Percentiles rank a stretch among this genome's conserved stretches.
phyloP scores from a whole-genome alignment of 768 basidiomycete genomes.

The Suillus alpinus region DNA sequence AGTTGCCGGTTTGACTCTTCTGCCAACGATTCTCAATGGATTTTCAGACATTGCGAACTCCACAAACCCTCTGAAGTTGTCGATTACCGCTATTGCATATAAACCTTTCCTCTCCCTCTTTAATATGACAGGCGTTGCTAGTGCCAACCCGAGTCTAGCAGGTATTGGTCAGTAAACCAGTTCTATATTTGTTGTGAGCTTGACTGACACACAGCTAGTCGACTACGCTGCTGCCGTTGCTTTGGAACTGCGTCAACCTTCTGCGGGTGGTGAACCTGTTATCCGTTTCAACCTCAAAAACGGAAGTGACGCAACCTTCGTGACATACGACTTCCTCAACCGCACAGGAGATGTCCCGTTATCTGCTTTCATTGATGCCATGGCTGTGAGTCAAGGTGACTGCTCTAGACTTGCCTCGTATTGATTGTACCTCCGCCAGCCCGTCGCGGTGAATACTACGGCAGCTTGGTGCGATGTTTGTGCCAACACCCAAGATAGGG shows the following conservation, averaged over 20 bases:
- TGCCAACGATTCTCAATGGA: conserved; percentile 56
- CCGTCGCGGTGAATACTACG: conserved; percentile 48
- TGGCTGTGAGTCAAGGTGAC: conserved; percentile 31
- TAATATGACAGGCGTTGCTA: conserved; percentile 65
- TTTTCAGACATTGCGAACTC: conserved; percentile 50
- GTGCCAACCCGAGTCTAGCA: conserved; percentile 49
- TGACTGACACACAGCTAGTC: conserved; percentile 35
- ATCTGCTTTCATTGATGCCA: conserved; percentile 44
- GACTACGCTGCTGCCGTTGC: conserved; percentile 58
- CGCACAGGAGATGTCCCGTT: conserved; percentile 51
- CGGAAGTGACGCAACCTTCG: conserved; percentile 50
- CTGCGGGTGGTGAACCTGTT: conserved; percentile 44
- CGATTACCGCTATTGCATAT: conserved; percentile 63
- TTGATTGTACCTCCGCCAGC: conserved; percentile 29
- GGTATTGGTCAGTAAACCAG: conserved; percentile 47
- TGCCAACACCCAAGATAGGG: conserved; percentile 53
- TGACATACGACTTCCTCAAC: conserved; percentile 45
- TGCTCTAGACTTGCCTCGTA: neutral
- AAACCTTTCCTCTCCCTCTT: conserved; percentile 78
- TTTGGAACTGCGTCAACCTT: conserved; percentile 56
- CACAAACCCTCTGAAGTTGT: conserved; percentile 53
- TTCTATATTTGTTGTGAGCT: neutral
- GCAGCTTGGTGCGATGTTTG: conserved; percentile 60
- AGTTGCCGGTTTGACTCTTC: conserved; percentile 69
- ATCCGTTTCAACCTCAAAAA: conserved; percentile 72